Conservation (phyloP, 371 early-diverging fungal genomes). For the Dentiscutata heterogama region DNA sequence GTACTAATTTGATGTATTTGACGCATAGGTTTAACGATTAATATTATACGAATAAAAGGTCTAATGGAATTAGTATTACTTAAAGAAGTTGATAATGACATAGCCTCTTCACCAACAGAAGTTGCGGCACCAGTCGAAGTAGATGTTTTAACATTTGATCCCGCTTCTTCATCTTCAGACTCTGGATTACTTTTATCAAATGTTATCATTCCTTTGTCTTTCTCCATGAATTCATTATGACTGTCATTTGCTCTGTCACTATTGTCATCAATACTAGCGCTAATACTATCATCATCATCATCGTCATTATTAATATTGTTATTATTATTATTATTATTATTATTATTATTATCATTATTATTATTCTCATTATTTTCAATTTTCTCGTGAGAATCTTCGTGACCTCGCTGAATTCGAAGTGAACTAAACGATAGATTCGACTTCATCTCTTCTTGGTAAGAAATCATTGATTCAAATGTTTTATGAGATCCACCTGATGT, state of each 20-base stretch:
- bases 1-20: constrained; percentile 44
- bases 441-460: background rate
- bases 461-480: background rate
- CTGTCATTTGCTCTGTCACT: background rate
- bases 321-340: background rate
- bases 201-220: no score
- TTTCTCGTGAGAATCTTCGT: background rate
- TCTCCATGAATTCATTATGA: background rate
- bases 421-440: background rate
- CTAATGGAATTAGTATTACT: constrained; percentile 30
- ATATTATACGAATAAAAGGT: constrained; percentile 43
- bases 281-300: background rate
- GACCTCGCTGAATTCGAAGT: background rate
- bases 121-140: constrained; percentile 40
- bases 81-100: background rate
- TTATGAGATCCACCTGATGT: no score
- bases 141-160: constrained; percentile 37
- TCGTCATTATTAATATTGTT: background rate
- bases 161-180: constrained; percentile 20
- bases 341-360: background rate
- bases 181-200: background rate
- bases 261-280: background rate
- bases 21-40: constrained; percentile 46
- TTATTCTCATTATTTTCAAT: background rate
- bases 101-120: constrained; percentile 34